phyloP scores from a whole-genome alignment of 2,329 filamentous ascomycete species.

The Didymella glomerata region DNA sequence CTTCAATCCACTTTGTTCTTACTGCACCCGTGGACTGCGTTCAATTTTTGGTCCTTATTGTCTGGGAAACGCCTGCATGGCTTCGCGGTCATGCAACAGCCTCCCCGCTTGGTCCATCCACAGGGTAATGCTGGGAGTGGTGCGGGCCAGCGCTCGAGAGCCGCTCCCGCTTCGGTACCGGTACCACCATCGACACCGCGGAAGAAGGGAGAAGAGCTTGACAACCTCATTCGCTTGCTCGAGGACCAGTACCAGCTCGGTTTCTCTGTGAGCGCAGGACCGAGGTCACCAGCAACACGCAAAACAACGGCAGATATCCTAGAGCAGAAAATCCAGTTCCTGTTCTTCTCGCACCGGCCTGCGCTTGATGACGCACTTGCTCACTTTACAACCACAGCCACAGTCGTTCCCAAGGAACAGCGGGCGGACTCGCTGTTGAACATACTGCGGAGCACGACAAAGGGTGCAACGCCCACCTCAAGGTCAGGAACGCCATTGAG shows the following conservation, averaged over 20 bases:
- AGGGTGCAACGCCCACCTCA: slow-evolving; percentile 1
- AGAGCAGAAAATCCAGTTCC: slow-evolving; percentile 26
- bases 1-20: neutral
- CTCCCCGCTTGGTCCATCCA: slow-evolving; percentile 10
- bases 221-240: slow-evolving; percentile 30
- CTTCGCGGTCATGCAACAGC: slow-evolving; percentile 18
- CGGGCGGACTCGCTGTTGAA: slow-evolving; percentile 23
- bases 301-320: slow-evolving; percentile 24
- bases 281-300: slow-evolving; percentile 35
- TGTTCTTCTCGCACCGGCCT: slow-evolving; percentile 27
- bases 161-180: slow-evolving; percentile 26
- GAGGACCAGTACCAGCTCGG: slow-evolving; percentile 36
- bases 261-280: slow-evolving; percentile 21
- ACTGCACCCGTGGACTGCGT: neutral
- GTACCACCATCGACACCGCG: slow-evolving; percentile 28
- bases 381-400: slow-evolving; percentile 28
- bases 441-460: slow-evolving; percentile 21
- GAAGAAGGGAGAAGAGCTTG: slow-evolving; percentile 26
- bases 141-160: slow-evolving; percentile 12
- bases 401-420: neutral
- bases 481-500: slow-evolving; percentile 15
- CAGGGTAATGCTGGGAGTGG: slow-evolving; percentile 3
- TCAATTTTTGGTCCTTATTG: neutral
- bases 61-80: slow-evolving; percentile 8
- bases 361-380: slow-evolving; percentile 29